Evolutionary conservation across 345 rosid genomes (phyloP), one percentile per base, ranked within the genome.

Genomic region (Turritis glabra): DNA sequence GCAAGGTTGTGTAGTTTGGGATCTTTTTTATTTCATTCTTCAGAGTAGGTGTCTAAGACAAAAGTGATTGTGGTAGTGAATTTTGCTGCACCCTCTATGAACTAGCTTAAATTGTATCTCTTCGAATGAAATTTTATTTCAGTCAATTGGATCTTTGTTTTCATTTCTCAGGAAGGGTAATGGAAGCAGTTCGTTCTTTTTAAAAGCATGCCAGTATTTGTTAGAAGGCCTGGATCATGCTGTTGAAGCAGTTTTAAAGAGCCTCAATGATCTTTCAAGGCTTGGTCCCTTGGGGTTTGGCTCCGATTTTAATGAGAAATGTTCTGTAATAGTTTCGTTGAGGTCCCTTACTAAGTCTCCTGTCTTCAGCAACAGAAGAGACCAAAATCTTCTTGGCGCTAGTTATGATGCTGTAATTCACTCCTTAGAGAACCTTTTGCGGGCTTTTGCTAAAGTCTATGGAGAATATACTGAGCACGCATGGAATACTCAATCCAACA

Each of bases 391-490:
- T 77, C 60, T 65, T 52, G 90, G 82, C 68, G 75, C 69, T 52
- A 63, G 80, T 84, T 74, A 66, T 72, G 64, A 69, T 69, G 71
- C 81, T 55, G 67, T 89, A 61, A 40, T 72, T 59, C 72, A 83
- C 67, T 85, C 95, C 70, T 78, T 87, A 80, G 85, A 84, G 84
- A 86, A 78, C 73, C 87, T 91, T 77, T 77, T 94, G 74, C 82
- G 67, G 71, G 81, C 84, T 26, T 77, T 94, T 55, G 81, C 82
- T 71, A 79, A 77, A 75, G 75, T 83, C 43, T 90, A 88, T 59
- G 82, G 76, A 81, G 75, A 77, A 65, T 85, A 79, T 77, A 83
- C 82, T 74, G 85, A 81, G 75, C 75, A 61, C 64, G 67, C 64
- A 51, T 75, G 77, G 66, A 77, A 80, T 77, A 75, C 76, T 37